Evolutionary conservation across 345 rosid species (phyloP), one percentile per base, ranked within the genome.

Genomic region (Eucalyptus regnans): DNA sequence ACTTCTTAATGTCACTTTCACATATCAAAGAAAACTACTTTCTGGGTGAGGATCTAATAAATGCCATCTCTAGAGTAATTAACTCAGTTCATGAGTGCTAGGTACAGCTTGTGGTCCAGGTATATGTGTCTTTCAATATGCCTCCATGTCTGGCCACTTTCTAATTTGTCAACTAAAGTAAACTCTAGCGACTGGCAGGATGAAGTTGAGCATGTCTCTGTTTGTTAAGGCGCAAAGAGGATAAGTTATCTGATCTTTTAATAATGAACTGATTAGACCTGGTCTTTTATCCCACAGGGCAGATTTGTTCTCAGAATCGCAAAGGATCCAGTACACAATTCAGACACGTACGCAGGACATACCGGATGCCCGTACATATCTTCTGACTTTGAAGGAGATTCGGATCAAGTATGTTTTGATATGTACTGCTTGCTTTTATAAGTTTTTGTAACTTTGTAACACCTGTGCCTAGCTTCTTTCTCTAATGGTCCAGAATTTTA

Each of bases 351-450:
- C 99, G 44, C 90, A 89, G 81, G 97, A 93, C 46, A 96, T 97
- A 92, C 95, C 93, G 44, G 99, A 98, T 94, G 99, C 96, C 88
- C 98, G 98, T 86, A 91, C 97, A 48, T 98, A 96, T 92, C 91
- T 98, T 86, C 89, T 95, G 95, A 92, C 93, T 64, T 89, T 98
- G 92, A 89, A 93, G 95, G 99, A 97, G 64, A 94, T 96, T 83
- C 93, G 99, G 86, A 93, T 92, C 86, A 95, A 93, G 99, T 96
- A 91, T 84, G 90, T 87, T 49, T 64, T 50, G 18, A 29, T 41
- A 43, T 31, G 14, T 7, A 56, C 51, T 37, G 62, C 41, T 56
- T 48, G 25, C 51, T 90, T n/a, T 86, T 52, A 90, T 62, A 23
- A 50, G 52, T 13, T 10, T 86, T 68, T 88, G 60, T 56, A 48